Percentiles rank a stretch among this genome's conserved stretches.
Evolutionary conservation across 768 basidiomycete genomes (phyloP).

Genomic region (Sporobolomyces pararoseus): DNA sequence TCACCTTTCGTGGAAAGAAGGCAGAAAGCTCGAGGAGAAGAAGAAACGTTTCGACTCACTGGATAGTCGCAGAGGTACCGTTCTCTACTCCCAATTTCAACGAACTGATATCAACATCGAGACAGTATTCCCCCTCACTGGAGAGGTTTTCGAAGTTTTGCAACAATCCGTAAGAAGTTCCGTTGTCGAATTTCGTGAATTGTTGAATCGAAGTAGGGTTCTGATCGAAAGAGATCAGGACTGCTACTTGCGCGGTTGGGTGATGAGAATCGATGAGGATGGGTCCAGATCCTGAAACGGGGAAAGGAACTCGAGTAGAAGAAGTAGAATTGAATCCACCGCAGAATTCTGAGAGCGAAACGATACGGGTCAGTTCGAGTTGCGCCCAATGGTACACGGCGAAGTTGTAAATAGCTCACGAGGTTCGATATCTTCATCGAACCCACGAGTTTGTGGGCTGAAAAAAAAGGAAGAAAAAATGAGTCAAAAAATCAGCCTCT

Average conservation of each 20-base stretch:
- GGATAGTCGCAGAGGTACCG: conserved; percentile 71
- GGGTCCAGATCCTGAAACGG: conserved; percentile 58
- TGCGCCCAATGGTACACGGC: too few relatives aligned
- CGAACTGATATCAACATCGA: conserved; percentile 61
- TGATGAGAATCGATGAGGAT: conserved; percentile 67
- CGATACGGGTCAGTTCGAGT: neutral
- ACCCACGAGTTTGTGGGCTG: conserved; percentile 67
- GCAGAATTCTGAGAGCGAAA: conserved; percentile 46
- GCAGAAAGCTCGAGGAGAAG: too few relatives aligned
- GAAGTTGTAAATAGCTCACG: conserved; percentile 54
- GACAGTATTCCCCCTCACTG: conserved; percentile 65
- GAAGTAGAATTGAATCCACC: conserved; percentile 62
- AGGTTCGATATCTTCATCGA: conserved; percentile 58
- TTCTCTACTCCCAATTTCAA: conserved; percentile 58
- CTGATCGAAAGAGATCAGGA: conserved; percentile 49
- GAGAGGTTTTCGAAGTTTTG: conserved; percentile 46
- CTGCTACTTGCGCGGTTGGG: conserved; percentile 60
- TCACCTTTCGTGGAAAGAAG: too few relatives aligned
- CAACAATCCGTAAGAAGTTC: conserved; percentile 55
- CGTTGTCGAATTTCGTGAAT: conserved; percentile 56
- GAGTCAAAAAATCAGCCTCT: neutral
- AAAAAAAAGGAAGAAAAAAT: neutral
- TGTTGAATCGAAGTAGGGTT: conserved; percentile 63
- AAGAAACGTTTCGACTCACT: conserved; percentile 45
- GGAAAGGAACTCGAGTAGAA: conserved; percentile 65